Conservation (phyloP, 306 rosid species). For the Astragalus membranaceus region DNA sequence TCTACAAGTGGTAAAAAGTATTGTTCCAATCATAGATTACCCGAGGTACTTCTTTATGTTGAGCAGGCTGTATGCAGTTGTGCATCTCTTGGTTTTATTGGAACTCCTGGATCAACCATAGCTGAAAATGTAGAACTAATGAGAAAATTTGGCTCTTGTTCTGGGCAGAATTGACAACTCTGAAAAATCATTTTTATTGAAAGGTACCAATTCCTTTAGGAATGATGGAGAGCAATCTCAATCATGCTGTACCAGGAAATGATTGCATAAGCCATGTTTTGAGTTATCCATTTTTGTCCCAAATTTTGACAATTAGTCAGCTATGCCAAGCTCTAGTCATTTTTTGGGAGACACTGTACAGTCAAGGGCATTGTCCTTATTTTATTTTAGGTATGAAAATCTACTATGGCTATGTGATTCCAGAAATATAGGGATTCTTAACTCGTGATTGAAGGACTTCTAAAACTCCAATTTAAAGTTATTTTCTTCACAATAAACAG, state of each 20-base stretch:
- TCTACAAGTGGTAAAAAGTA: slow-evolving; percentile 30
- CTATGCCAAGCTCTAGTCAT: not conserved
- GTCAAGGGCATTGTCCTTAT: not conserved
- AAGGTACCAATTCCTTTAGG: not conserved
- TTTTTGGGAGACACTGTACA: not conserved
- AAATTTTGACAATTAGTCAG: not conserved
- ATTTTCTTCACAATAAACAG: not conserved
- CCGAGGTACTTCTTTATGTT: slow-evolving; percentile 62
- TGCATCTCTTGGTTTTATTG: slow-evolving; percentile 83
- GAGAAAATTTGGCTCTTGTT: slow-evolving; percentile 50
- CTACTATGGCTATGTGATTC: not conserved
- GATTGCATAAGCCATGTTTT: not conserved
- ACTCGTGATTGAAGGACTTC: not conserved
- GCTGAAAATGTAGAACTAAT: slow-evolving; percentile 68
- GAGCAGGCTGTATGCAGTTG: slow-evolving; percentile 82
- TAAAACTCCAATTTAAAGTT: not conserved
- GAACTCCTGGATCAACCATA: slow-evolving; percentile 84
- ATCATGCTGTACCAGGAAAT: not conserved
- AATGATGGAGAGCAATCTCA: not conserved
- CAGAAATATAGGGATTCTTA: not conserved
- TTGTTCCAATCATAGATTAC: slow-evolving; percentile 41
- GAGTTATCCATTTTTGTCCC: not conserved
- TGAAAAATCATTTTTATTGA: not conserved
- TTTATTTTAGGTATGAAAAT: not conserved
- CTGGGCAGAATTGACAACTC: slow-evolving; percentile 16